These are phyloP conservation scores for Monosporascus sp. DNA, from an alignment of 2,329 filamentous ascomycete species.

Conservation along the genomic window DNA sequence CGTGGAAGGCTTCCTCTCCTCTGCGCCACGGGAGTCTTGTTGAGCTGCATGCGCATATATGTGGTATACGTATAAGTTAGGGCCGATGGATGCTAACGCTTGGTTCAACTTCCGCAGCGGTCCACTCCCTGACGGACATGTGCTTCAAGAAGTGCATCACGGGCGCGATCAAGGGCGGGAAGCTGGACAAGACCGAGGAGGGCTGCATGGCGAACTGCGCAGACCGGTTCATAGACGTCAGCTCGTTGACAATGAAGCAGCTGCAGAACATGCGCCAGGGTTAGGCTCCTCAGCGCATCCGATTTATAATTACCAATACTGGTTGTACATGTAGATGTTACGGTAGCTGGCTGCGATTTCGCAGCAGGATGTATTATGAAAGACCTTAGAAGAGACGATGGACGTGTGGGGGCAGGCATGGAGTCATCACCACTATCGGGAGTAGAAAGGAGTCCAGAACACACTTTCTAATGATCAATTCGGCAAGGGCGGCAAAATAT, in stretches of 20 bases:
- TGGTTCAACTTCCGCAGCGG: slow-evolving; percentile 32
- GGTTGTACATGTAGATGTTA: no score
- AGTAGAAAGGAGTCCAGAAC: not conserved
- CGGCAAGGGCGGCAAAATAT: slow-evolving; percentile 15
- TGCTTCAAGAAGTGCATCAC: slow-evolving; percentile 97
- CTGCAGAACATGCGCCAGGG: slow-evolving; percentile 55
- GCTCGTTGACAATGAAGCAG: slow-evolving; percentile 78
- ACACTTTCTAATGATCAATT: slow-evolving; percentile 2
- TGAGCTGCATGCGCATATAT: no score
- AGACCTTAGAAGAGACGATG: no score
- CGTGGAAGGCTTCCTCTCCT: no score
- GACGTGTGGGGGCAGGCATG: no score
- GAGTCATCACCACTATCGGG: not conserved
- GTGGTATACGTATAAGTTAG: no score
- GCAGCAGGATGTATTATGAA: no score
- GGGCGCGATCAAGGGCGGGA: slow-evolving; percentile 62
- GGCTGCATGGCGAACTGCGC: slow-evolving; percentile 88
- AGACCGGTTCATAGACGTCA: slow-evolving; percentile 87
- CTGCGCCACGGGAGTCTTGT: no score
- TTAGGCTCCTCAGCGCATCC: not conserved
- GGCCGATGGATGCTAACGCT: no score
- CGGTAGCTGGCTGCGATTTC: no score
- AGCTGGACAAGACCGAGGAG: slow-evolving; percentile 74
- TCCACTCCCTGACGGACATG: slow-evolving; percentile 58
- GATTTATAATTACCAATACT: no score